Conservation (phyloP, 441 rosid genomes). For the Populus hybrid region DNA sequence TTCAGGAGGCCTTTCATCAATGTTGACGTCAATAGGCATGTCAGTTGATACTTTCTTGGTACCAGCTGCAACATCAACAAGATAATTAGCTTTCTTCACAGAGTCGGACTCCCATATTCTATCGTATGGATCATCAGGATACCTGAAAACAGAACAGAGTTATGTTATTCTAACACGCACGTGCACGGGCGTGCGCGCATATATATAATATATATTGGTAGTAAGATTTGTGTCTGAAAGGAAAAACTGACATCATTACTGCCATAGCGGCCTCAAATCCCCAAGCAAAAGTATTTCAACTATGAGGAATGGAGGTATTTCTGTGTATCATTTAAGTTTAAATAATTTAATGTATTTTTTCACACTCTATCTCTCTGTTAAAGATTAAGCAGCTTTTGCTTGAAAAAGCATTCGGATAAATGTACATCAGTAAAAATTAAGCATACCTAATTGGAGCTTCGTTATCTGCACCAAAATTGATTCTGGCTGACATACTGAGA, state of each 20-base stretch:
- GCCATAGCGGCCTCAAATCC: background rate
- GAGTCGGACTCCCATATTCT: slow-evolving; percentile 95
- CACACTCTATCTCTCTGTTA: background rate
- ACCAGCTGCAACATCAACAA: slow-evolving; percentile 94
- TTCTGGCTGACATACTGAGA: slow-evolving; percentile 80
- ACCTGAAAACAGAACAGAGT: slow-evolving; percentile 47
- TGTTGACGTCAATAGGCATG: slow-evolving; percentile 44
- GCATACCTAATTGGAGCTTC: slow-evolving; percentile 79
- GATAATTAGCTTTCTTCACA: slow-evolving; percentile 72
- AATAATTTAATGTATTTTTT: background rate
- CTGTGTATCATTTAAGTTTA: background rate
- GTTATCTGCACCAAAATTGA: slow-evolving; percentile 89
- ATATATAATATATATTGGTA: background rate
- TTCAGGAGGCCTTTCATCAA: slow-evolving; percentile 60
- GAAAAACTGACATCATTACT: slow-evolving; percentile 9
- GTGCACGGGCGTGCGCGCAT: no score
- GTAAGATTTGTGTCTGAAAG: background rate
- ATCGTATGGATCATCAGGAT: slow-evolving; percentile 95
- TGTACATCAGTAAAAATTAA: background rate
- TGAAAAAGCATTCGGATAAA: slow-evolving; percentile 14
- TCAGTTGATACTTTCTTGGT: slow-evolving; percentile 67
- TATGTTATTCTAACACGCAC: background rate
- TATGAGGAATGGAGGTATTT: background rate
- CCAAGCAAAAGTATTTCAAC: background rate
- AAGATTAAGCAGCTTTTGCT: background rate